Evolutionary conservation across 805 yeast species (phyloP).

Genomic region (Yarrowia phangngaensis): DNA sequence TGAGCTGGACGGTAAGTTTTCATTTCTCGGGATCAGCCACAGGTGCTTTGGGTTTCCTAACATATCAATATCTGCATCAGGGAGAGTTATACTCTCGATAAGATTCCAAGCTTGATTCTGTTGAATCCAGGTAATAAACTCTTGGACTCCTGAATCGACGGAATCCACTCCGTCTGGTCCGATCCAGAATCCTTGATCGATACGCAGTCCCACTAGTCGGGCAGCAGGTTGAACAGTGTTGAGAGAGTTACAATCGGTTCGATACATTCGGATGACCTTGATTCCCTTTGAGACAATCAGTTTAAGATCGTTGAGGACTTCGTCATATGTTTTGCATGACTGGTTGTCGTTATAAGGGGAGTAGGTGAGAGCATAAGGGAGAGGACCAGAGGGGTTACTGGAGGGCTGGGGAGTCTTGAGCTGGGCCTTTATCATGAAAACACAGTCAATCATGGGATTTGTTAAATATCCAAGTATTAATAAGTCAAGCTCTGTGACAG

Average conservation of each 20-base stretch:
- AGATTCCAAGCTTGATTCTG: slow-evolving; percentile 59
- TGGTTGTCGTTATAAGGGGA: slow-evolving; percentile 67
- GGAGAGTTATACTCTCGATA: no score
- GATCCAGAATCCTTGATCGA: slow-evolving; percentile 89
- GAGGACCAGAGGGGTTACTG: no score
- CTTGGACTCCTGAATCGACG: slow-evolving; percentile 56
- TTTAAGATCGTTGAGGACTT: slow-evolving; percentile 57
- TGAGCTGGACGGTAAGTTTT: slow-evolving; percentile 85
- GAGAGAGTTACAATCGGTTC: slow-evolving; percentile 77
- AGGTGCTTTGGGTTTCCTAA: no score
- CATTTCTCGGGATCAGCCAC: slow-evolving; percentile 97
- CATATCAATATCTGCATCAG: no score
- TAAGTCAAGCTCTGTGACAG: no score
- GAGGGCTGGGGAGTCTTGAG: no score
- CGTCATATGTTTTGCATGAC: slow-evolving; percentile 56
- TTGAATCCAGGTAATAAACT: slow-evolving; percentile 51
- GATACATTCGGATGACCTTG: slow-evolving; percentile 67
- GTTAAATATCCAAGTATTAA: no score
- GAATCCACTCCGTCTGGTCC: slow-evolving; percentile 60
- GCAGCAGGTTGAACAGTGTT: slow-evolving; percentile 62
- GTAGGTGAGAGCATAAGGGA: slow-evolving; percentile 40
- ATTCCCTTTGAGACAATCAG: slow-evolving; percentile 60
- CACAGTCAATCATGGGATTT: no score
- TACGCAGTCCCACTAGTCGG: slow-evolving; percentile 55
- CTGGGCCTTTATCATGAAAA: no score